These are phyloP conservation scores for Kuraishia molischiana DNA, from an alignment of 805 yeast species.

Conservation along the genomic window DNA sequence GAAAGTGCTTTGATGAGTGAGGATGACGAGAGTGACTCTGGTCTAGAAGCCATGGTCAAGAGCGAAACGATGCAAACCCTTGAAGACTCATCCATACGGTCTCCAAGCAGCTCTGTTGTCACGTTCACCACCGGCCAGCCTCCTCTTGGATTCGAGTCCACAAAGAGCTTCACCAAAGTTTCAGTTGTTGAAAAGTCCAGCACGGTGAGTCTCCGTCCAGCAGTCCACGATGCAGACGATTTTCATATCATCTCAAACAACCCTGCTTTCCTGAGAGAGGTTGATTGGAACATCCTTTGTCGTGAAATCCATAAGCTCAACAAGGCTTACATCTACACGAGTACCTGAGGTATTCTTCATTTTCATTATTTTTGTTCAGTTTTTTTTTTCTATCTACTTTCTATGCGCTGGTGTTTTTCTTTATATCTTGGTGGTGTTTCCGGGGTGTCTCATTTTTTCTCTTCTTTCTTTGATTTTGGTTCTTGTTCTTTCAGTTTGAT, in stretches of 20 bases:
- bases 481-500: neutral
- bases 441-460: too few relatives aligned
- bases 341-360: neutral
- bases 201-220: too few relatives aligned
- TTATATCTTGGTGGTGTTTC: neutral
- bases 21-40: constrained; percentile 2
- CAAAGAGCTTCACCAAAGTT: neutral
- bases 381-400: neutral
- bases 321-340: constrained; percentile 39
- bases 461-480: neutral
- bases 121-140: neutral
- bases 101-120: neutral
- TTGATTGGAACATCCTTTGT: constrained; percentile 85
- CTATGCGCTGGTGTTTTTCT: neutral
- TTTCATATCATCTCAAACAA: constrained; percentile 15
- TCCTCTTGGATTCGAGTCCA: neutral
- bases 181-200: too few relatives aligned
- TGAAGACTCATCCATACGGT: neutral
- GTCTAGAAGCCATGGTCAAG: neutral
- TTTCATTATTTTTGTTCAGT: neutral
- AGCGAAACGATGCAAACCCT: neutral
- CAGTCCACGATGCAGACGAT: too few relatives aligned
- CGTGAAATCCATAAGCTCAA: constrained; percentile 75
- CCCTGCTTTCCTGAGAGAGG: constrained; percentile 38
- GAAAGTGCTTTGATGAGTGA: constrained; percentile 3